Conservation (phyloP, 2,329 filamentous ascomycete genomes). For the Paecilomyces niveus region DNA sequence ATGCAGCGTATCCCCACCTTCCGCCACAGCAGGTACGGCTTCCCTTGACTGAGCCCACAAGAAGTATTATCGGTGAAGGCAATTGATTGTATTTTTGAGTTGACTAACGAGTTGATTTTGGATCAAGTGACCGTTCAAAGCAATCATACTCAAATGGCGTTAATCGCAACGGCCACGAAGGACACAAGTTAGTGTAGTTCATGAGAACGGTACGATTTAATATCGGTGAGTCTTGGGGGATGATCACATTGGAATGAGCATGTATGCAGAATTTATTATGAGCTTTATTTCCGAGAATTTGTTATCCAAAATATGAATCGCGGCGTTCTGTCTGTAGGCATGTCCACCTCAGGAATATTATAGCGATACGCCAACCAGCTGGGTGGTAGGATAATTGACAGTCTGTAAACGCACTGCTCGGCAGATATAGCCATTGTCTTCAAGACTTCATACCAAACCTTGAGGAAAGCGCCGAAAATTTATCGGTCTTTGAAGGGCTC, state of each 20-base stretch:
- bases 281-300: not conserved
- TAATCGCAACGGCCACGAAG: not conserved
- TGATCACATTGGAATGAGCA: not conserved
- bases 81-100: too few relatives aligned
- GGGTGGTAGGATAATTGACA: not conserved
- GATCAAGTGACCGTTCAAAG: not conserved
- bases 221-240: not conserved
- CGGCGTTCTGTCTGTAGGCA: not conserved
- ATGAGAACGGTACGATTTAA: not conserved
- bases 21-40: constrained; percentile 69
- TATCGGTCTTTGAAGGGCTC: constrained; percentile 53
- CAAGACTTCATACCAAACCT: constrained; percentile 58
- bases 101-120: not conserved
- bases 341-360: not conserved
- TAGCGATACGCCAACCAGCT: not conserved
- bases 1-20: constrained; percentile 68
- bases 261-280: not conserved
- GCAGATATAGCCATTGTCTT: constrained; percentile 1
- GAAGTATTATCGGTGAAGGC: not conserved
- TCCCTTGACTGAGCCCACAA: constrained; percentile 1
- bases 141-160: not conserved
- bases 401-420: not conserved
- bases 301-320: not conserved
- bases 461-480: constrained; percentile 66
- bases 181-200: not conserved